phyloP scores from a whole-genome alignment of 23 red algal species.

The Gracilaria caudata region DNA sequence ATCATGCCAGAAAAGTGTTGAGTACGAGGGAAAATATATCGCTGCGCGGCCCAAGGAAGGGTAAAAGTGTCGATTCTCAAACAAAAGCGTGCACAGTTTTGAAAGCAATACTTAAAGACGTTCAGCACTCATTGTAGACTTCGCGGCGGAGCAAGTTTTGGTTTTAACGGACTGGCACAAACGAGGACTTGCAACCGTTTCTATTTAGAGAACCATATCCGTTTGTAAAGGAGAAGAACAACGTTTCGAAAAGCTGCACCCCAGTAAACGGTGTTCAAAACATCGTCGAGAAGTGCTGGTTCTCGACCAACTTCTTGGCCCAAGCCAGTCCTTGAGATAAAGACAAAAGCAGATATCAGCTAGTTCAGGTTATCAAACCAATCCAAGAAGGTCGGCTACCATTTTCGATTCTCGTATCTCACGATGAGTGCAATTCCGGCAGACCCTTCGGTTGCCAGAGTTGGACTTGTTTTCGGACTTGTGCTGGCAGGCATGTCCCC shows the following conservation, averaged over 20 bases:
- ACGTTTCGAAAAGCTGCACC: background rate
- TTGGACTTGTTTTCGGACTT: slow-evolving; percentile 48
- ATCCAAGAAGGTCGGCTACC: background rate
- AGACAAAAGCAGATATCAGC: background rate
- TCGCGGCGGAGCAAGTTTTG: background rate
- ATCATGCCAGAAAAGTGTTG: too few relatives aligned
- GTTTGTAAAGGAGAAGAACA: background rate
- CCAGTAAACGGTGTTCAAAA: background rate
- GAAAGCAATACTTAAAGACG: background rate
- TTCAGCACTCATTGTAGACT: background rate
- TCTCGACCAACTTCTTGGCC: background rate
- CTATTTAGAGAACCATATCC: background rate
- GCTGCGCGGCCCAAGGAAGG: too few relatives aligned
- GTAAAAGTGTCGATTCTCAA: too few relatives aligned
- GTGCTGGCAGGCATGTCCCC: slow-evolving; percentile 32
- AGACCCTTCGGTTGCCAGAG: background rate
- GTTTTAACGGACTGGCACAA: background rate
- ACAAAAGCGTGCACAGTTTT: too few relatives aligned
- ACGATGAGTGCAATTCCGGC: background rate
- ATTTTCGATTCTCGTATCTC: background rate
- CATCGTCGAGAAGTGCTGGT: background rate
- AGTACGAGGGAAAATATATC: too few relatives aligned
- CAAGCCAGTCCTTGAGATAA: background rate
- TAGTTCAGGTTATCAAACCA: background rate
- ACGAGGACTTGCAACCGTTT: background rate